Percentiles rank a stretch among this genome's conserved stretches.
phyloP scores from a whole-genome alignment of 345 rosid species.

The Sisymbrium altissimum region DNA sequence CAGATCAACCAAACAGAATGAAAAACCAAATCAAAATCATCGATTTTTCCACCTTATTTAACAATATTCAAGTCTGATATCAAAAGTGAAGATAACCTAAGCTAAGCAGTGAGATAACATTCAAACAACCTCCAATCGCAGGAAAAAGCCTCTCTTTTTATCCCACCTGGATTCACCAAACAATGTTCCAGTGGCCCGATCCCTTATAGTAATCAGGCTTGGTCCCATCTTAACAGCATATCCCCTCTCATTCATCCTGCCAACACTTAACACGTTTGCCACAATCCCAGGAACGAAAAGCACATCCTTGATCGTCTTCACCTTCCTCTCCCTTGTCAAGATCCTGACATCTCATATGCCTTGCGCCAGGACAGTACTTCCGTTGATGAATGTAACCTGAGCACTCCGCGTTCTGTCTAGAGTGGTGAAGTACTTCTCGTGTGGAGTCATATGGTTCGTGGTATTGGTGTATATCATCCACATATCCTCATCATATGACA shows the following conservation, averaged over 20 bases:
- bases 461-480: not conserved
- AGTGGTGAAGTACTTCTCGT: not conserved
- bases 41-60: too few relatives aligned
- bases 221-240: not conserved
- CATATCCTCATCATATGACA: not conserved
- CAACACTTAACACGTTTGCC: not conserved
- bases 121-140: not conserved
- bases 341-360: not conserved
- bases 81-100: too few relatives aligned
- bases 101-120: too few relatives aligned
- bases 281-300: not conserved
- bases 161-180: not conserved
- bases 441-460: constrained; percentile 7
- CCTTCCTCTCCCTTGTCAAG: not conserved
- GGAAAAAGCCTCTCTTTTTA: not conserved
- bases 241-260: not conserved
- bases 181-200: not conserved
- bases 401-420: not conserved
- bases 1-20: too few relatives aligned
- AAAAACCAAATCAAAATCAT: too few relatives aligned
- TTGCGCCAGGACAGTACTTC: not conserved
- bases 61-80: too few relatives aligned
- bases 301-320: not conserved
- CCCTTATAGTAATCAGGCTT: not conserved
- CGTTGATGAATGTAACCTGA: not conserved